Conservation (phyloP, 176 grass and related monocot genomes). For the Poa pratensis region DNA sequence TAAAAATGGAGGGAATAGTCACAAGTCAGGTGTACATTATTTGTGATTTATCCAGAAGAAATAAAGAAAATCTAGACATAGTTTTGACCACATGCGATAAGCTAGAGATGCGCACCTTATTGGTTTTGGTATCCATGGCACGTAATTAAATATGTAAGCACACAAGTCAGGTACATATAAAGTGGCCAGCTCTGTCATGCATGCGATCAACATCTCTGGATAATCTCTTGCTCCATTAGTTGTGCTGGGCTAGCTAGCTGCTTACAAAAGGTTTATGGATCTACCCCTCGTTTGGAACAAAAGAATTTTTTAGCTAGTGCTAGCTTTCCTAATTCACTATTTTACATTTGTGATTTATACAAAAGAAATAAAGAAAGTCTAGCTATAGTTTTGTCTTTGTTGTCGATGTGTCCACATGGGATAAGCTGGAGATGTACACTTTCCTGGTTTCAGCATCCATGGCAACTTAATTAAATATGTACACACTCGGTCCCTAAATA, state of each 20-base stretch:
- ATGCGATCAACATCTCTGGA: background rate
- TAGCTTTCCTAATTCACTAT: background rate
- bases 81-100: background rate
- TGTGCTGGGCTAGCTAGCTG: background rate
- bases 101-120: background rate
- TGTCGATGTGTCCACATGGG: conserved; percentile 23
- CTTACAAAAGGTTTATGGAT: no score
- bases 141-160: background rate
- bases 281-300: no score
- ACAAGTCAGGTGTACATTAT: no score
- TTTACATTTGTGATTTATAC: background rate
- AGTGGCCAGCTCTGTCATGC: conserved; percentile 19
- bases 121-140: conserved; percentile 22
- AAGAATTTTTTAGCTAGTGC: background rate
- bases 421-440: background rate
- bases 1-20: no score
- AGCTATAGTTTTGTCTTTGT: background rate
- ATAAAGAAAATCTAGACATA: no score
- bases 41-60: no score
- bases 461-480: background rate
- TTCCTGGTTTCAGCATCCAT: conserved; percentile 16
- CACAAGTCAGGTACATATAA: background rate
- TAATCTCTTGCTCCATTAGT: background rate
- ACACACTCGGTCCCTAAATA: no score
- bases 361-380: no score